phyloP scores from a whole-genome alignment of 768 basidiomycete species.

The Phylloporus rhodoxanthus region DNA sequence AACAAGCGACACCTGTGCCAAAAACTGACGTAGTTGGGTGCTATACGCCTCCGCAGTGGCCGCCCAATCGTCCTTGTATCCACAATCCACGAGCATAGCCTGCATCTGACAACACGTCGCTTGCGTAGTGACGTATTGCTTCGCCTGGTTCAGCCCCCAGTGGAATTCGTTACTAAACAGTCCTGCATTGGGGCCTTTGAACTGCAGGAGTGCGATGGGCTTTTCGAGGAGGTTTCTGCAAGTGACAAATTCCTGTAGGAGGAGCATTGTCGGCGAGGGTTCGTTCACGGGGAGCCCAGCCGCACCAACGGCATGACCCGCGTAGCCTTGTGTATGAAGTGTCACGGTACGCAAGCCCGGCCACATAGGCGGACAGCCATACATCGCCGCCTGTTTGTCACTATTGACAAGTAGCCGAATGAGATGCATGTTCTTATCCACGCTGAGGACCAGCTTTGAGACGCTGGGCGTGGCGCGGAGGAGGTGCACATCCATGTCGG shows the following conservation, averaged over 20 bases:
- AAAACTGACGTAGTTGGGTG: constrained; percentile 26
- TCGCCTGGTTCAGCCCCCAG: constrained; percentile 24
- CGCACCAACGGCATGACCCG: constrained; percentile 12
- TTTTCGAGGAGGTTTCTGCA: constrained; percentile 17
- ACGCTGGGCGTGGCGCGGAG: constrained; percentile 30
- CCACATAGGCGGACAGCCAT: constrained; percentile 28
- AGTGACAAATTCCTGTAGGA: constrained; percentile 25
- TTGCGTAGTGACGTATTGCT: constrained; percentile 24
- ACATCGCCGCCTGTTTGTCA: constrained; percentile 29
- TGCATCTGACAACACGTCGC: constrained; percentile 17
- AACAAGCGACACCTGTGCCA: constrained; percentile 27
- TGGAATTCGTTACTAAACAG: constrained; percentile 26
- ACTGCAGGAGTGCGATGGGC: constrained; percentile 20
- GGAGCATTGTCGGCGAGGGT: constrained; percentile 26
- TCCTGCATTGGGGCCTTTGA: constrained; percentile 29
- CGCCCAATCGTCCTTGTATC: constrained; percentile 26
- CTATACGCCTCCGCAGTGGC: constrained; percentile 27
- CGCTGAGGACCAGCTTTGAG: constrained; percentile 28
- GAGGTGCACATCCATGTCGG: constrained; percentile 29
- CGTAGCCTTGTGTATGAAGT: constrained; percentile 28
- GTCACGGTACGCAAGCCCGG: constrained; percentile 21
- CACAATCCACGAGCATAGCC: constrained; percentile 23
- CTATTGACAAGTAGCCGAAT: constrained; percentile 30
- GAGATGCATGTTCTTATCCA: constrained; percentile 27
- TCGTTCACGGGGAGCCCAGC: constrained; percentile 25